These are phyloP conservation scores for Malassezia globosa DNA, from an alignment of 1,284 basidiomycete species.

Conservation along the genomic window DNA sequence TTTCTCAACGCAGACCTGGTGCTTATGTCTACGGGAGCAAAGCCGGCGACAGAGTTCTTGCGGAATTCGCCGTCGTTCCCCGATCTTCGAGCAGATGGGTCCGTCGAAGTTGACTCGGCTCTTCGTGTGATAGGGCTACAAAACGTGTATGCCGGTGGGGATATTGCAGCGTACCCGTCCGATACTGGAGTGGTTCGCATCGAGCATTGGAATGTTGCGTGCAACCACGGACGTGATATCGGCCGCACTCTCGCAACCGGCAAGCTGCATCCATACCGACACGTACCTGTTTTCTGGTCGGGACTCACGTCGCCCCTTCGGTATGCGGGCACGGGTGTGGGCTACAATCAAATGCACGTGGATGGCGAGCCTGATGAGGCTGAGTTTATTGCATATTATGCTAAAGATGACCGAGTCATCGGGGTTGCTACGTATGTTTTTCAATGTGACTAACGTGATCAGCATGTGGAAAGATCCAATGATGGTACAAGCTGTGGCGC, in stretches of 20 bases:
- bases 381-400: slow-evolving; percentile 60
- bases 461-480: slow-evolving; percentile 74
- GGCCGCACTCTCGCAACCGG: slow-evolving; percentile 53
- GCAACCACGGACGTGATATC: slow-evolving; percentile 72
- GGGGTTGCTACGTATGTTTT: slow-evolving; percentile 64
- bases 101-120: slow-evolving; percentile 68
- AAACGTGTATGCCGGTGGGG: slow-evolving; percentile 74
- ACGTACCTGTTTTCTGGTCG: slow-evolving; percentile 77
- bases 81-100: slow-evolving; percentile 54
- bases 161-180: slow-evolving; percentile 74
- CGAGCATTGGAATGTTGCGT: slow-evolving; percentile 86
- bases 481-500: slow-evolving; percentile 67
- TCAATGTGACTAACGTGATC: not conserved
- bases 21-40: slow-evolving; percentile 78
- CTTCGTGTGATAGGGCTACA: slow-evolving; percentile 57
- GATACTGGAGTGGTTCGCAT: slow-evolving; percentile 56
- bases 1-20: slow-evolving; percentile 66
- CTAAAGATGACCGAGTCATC: slow-evolving; percentile 62
- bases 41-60: slow-evolving; percentile 71
- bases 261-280: slow-evolving; percentile 52
- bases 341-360: slow-evolving; percentile 64
- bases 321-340: slow-evolving; percentile 63
- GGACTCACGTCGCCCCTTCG: slow-evolving; percentile 64
- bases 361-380: slow-evolving; percentile 66
- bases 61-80: slow-evolving; percentile 57